Conservation (phyloP, 148 eudicot genomes). For the Amaranthus palmeri region DNA sequence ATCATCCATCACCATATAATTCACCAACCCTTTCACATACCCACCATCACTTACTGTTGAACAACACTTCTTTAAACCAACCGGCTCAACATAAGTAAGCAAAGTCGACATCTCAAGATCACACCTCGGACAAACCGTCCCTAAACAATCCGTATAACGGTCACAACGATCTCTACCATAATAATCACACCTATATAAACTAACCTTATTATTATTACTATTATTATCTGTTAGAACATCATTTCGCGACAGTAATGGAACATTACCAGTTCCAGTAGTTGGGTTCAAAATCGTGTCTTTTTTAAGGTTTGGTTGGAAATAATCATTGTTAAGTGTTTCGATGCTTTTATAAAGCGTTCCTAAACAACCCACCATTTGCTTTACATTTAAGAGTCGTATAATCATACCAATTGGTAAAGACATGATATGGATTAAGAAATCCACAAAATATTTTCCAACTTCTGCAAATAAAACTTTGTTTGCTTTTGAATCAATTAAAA, state of each 20-base stretch:
- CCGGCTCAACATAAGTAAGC: background rate
- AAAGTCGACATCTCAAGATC: background rate
- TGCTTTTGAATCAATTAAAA: constrained; percentile 15
- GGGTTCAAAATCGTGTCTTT: background rate
- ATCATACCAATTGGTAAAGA: constrained; percentile 17
- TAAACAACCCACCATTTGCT: constrained; percentile 16
- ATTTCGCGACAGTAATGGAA: constrained; percentile 13
- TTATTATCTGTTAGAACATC: background rate
- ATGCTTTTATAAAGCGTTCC: constrained; percentile 20
- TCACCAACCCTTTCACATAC: constrained; percentile 26
- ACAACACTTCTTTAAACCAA: background rate
- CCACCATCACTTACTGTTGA: background rate
- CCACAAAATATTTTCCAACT: constrained; percentile 31
- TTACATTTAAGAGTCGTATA: background rate
- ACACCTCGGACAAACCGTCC: background rate
- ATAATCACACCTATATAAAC: background rate
- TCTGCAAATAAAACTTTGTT: constrained; percentile 28
- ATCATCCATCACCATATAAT: constrained; percentile 31
- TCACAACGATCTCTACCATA: background rate
- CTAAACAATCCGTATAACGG: background rate
- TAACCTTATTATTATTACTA: background rate
- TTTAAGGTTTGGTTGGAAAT: background rate
- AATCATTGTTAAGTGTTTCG: constrained; percentile 11
- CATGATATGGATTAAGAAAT: constrained; percentile 15
- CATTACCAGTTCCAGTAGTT: background rate